Conservation (phyloP, 2,329 filamentous ascomycete species). For the Mycogone perniciosa region DNA sequence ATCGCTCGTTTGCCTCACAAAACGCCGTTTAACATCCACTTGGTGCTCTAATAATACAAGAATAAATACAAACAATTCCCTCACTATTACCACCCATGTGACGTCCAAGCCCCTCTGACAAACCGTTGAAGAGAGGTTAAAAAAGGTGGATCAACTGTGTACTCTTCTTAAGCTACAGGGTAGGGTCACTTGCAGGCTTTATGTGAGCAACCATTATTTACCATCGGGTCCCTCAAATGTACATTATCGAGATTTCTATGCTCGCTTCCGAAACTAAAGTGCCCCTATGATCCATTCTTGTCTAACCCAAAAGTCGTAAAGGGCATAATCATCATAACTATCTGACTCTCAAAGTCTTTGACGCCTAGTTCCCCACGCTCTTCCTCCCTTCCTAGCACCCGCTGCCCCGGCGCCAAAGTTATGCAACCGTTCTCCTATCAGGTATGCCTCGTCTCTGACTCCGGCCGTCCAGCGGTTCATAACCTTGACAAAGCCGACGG, state of each 20-base stretch:
- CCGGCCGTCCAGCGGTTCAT: conserved; percentile 71
- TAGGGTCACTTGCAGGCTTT: too few species aligned
- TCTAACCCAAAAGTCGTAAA: neutral
- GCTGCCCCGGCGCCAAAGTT: conserved; percentile 65
- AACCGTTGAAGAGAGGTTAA: too few species aligned
- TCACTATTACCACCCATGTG: too few species aligned
- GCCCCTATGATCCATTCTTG: neutral
- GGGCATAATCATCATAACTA: neutral
- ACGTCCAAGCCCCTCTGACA: too few species aligned
- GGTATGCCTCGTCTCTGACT: conserved; percentile 89
- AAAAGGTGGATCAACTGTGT: too few species aligned
- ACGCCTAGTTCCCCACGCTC: conserved; percentile 32
- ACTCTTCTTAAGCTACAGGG: too few species aligned
- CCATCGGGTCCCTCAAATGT: too few species aligned
- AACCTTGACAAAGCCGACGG: conserved; percentile 50
- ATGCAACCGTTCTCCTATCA: conserved; percentile 90
- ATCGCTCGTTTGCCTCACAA: too few species aligned
- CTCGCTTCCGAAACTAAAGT: neutral
- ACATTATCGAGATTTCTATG: neutral
- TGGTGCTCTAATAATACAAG: too few species aligned
- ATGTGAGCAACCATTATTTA: too few species aligned
- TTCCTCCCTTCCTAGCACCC: conserved; percentile 28
- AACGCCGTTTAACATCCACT: too few species aligned
- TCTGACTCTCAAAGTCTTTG: conserved; percentile 21
- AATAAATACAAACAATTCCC: too few species aligned